Base-by-base conservation (phyloP, 1,284 basidiomycete genomes). In the Sporisorium graminicola region DNA sequence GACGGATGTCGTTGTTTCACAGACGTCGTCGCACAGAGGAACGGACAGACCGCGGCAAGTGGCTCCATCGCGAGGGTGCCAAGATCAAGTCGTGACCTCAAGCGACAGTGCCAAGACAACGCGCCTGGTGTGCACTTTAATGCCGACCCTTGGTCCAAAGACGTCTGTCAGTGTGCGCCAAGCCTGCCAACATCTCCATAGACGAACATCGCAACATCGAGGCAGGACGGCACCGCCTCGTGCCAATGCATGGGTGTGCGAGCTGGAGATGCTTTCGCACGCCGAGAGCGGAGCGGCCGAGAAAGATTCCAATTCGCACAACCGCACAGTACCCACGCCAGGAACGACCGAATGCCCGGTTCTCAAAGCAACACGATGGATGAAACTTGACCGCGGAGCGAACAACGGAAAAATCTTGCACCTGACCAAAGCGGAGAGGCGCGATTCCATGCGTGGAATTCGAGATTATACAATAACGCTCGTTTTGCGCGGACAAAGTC, bases 41-140 rank as follows among this genome's bases (percentile, higher is more conserved):
- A 26, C 24, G 22, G 13, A 18, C 8, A 24, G 29, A 49, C 16
- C 29, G 14, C n/a, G n/a, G n/a, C n/a, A n/a, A n/a, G n/a, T n/a
- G n/a, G n/a, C 24, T 20, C 5, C n/a, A 24, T 51, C 33, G 37
- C 50, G 35, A 35, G 50, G n/a, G 20, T 24, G 50, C 50, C 50
- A 51, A 51, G 50, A 37, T 37, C 35, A 13, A n/a, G 20, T 9
- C 5, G 20, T 50, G 22, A 54, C 44, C n/a, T 55, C 46, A 55
- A 49, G 31, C 37, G 33, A 49, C 53, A 42, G 53, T 42, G 60
- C 60, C 60, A 63, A 63, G 60, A 59, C 35, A 31, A 33, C 20
- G 20, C 50, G 20, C 50, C 22, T 20, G n/a, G 20, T 20, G 13
- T 20, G 27, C 29, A 33, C 31, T 10, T 26, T n/a, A n/a, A n/a